A percentile compares a stretch with the other conserved stretches of the same genome.
Conservation (phyloP, 1,284 basidiomycete genomes). For the Coniophora puteana region DNA sequence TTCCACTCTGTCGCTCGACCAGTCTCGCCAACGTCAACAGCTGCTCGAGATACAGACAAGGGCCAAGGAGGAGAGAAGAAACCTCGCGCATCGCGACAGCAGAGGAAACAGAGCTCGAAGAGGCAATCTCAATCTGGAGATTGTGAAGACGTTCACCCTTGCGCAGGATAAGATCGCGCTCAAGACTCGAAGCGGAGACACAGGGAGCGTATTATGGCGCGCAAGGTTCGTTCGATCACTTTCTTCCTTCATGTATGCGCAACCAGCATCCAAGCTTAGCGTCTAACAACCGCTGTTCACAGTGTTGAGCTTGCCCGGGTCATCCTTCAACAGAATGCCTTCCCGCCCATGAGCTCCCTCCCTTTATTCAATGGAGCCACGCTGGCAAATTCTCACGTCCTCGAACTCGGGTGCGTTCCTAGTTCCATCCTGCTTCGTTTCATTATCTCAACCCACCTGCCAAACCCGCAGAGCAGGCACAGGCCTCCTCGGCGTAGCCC, state of each 20-base stretch:
- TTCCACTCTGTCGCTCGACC: too few species aligned
- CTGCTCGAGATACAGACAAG: conserved; percentile 1
- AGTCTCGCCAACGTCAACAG: background rate
- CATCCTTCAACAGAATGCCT: conserved; percentile 55
- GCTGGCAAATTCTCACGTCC: conserved; percentile 44
- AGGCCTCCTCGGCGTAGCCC: conserved; percentile 66
- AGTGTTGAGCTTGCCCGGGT: conserved; percentile 69
- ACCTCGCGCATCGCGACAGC: conserved; percentile 3
- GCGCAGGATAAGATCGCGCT: conserved; percentile 77
- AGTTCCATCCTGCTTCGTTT: conserved; percentile 3
- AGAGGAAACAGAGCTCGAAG: conserved; percentile 42
- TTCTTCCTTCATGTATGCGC: background rate
- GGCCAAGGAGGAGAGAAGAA: conserved; percentile 17
- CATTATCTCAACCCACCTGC: conserved; percentile 8
- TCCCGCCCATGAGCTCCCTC: conserved; percentile 25
- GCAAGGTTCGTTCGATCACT: conserved; percentile 66
- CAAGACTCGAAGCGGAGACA: conserved; percentile 76
- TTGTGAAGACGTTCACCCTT: too few species aligned
- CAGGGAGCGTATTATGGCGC: conserved; percentile 86
- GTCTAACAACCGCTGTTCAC: conserved; percentile 5
- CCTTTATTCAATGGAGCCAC: conserved; percentile 39
- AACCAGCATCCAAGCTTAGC: too few species aligned
- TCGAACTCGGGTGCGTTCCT: conserved; percentile 73
- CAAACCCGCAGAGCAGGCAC: conserved; percentile 65
- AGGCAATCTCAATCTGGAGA: too few species aligned